Evolutionary conservation across 2,329 filamentous ascomycete species (phyloP), one percentile per base, ranked within the genome.

Genomic region (Ceratocystis papillata): DNA sequence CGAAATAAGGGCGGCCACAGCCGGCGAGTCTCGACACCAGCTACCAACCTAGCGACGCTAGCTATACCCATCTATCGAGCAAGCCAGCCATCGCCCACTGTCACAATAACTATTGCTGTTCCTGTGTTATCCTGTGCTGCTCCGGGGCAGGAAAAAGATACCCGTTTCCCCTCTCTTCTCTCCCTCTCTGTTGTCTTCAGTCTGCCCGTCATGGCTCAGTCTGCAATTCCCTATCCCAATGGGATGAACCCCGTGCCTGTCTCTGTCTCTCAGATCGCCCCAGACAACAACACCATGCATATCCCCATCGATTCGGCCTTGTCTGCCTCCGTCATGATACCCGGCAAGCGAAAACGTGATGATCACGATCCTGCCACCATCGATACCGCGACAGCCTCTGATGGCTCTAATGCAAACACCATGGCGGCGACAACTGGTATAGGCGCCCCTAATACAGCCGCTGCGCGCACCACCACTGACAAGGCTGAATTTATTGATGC

Each of bases 321-420:
- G 37, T 65, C 64, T 46, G 62, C 62, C 33, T 62, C 61, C 64
- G 33, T 57, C 25, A 55, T 73, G 64, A 71, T 77, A 44, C 73
- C 78, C 30, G 76, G 76, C 67, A 86, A 86, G 76, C 78, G 83
- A 73, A 86, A 86, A 76, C 83, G 83, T 78, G 81, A 83, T 71
- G 74, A 75, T 62, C 76, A 72, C 28, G 55, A 59, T 33, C n/a
- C 55, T 53, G 48, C 48, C 48, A 22, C 20, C 12, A 15, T 41
- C 10, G 37, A 41, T 41, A 41, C 55, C 28, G 55, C 55, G 12
- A 30, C 55, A 3, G 25, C 28, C 12, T 15, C 28, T 28, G 48
- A 53, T 15, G 48, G 3, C 28, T 17, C 79, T 70, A 77, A 77
- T 5, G 71, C 69, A 66, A 72, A 74, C 25, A 72, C 71, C 30